These are phyloP conservation scores for Croton laevigatus DNA, from an alignment of 441 rosid species.

Conservation along the genomic window DNA sequence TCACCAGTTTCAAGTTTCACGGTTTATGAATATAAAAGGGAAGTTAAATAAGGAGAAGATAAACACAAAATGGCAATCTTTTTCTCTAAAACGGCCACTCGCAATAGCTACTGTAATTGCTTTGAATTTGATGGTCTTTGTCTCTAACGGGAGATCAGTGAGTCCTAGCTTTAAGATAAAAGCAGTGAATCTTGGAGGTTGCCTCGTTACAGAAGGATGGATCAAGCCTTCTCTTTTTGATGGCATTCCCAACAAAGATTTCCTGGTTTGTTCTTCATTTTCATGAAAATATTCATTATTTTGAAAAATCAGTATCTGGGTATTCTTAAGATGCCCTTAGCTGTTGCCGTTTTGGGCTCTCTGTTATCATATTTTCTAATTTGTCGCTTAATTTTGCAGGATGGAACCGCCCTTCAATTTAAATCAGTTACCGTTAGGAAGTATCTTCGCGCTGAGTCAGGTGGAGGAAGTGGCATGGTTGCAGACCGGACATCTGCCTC, in stretches of 20 bases:
- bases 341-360: too few species aligned
- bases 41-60: too few species aligned
- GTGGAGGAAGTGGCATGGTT: constrained; percentile 19
- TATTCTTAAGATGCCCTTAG: neutral
- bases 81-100: too few species aligned
- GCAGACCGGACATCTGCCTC: constrained; percentile 28
- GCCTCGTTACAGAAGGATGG: constrained; percentile 48
- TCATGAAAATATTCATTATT: too few species aligned
- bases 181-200: constrained; percentile 39
- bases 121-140: too few species aligned
- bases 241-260: constrained; percentile 35
- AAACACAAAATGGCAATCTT: too few species aligned
- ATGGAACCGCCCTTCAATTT: constrained; percentile 49
- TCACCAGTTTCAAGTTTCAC: too few species aligned
- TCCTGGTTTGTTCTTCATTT: constrained; percentile 34
- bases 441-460: neutral
- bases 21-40: too few species aligned
- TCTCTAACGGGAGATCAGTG: too few species aligned
- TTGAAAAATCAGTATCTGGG: neutral
- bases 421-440: constrained; percentile 38
- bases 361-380: too few species aligned
- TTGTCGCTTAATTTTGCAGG: constrained; percentile 22
- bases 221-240: constrained; percentile 35
- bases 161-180: too few species aligned
- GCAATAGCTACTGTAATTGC: too few species aligned